phyloP scores from a whole-genome alignment of 352 stramenopile genomes.

The Globisporangium cystogenes region DNA sequence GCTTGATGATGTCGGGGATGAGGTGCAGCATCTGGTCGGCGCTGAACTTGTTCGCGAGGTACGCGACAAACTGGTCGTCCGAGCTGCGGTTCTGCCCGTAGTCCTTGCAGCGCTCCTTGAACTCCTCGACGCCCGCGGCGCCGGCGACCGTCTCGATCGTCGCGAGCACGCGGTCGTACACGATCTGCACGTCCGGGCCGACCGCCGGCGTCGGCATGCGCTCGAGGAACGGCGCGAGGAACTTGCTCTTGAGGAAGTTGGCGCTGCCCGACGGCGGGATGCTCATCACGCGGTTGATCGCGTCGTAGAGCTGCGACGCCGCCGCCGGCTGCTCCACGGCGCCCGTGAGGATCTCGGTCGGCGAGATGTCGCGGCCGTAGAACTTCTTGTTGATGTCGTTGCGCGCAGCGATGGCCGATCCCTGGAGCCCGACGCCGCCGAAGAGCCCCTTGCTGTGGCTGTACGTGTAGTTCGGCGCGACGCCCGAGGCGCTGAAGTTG shows the following conservation, averaged over 20 bases:
- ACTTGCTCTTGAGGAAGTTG: constrained; percentile 49
- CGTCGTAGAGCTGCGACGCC: constrained; percentile 79
- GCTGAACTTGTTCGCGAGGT: constrained; percentile 69
- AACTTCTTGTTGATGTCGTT: constrained; percentile 86
- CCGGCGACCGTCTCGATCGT: constrained; percentile 65
- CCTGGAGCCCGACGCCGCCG: constrained; percentile 75
- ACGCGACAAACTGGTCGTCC: constrained; percentile 63
- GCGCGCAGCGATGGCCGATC: constrained; percentile 72
- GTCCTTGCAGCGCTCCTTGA: constrained; percentile 84
- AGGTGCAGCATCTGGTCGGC: constrained; percentile 64
- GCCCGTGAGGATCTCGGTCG: constrained; percentile 79
- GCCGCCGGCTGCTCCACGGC: constrained; percentile 75
- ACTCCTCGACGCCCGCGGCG: constrained; percentile 58
- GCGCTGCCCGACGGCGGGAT: constrained; percentile 60
- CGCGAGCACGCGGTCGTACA: constrained; percentile 78
- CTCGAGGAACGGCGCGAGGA: constrained; percentile 64
- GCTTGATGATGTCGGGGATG: constrained; percentile 78
- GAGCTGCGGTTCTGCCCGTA: constrained; percentile 79
- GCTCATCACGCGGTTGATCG: constrained; percentile 65
- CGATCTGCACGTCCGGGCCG: constrained; percentile 72
- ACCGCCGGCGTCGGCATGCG: constrained; percentile 67
- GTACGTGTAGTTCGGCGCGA: constrained; percentile 87
- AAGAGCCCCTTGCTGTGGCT: constrained; percentile 85
- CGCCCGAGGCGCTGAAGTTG: constrained; percentile 66
- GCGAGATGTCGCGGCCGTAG: constrained; percentile 82